These are phyloP conservation scores for Kazachstania bromeliacearum DNA, from an alignment of 805 yeast species.

Conservation along the genomic window DNA sequence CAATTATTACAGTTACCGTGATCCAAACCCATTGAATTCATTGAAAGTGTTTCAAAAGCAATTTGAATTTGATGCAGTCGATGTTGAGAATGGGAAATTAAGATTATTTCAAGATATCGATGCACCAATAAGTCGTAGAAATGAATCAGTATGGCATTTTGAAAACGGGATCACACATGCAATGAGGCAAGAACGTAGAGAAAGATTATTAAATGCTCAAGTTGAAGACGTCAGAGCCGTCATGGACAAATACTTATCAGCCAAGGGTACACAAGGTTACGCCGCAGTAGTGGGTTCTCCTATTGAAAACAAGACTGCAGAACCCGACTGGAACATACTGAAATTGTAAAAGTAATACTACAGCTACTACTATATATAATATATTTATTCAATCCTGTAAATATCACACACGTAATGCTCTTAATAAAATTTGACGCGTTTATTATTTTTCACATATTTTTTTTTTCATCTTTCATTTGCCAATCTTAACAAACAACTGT, in stretches of 20 bases:
- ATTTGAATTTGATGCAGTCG: slow-evolving; percentile 39
- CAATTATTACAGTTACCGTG: slow-evolving; percentile 83
- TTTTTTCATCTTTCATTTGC: no score
- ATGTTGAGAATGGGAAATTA: slow-evolving; percentile 66
- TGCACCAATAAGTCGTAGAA: slow-evolving; percentile 74
- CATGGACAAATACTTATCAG: slow-evolving; percentile 48
- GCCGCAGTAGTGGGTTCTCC: slow-evolving; percentile 18
- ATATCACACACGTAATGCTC: no score
- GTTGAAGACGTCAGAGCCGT: slow-evolving; percentile 52
- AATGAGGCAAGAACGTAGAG: slow-evolving; percentile 73
- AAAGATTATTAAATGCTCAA: slow-evolving; percentile 57
- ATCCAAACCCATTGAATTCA: slow-evolving; percentile 76
- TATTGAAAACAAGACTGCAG: slow-evolving; percentile 8
- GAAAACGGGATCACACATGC: slow-evolving; percentile 65
- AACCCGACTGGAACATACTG: slow-evolving; percentile 16
- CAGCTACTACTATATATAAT: no score
- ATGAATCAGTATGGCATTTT: slow-evolving; percentile 65
- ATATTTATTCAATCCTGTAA: no score
- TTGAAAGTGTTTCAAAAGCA: slow-evolving; percentile 47
- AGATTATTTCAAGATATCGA: slow-evolving; percentile 87
- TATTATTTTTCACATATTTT: no score
- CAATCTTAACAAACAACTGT: no score
- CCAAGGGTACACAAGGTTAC: slow-evolving; percentile 2
- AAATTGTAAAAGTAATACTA: slow-evolving; percentile 2
- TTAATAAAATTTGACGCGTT: no score